Percentiles rank a stretch among this genome's conserved stretches.
Conservation (phyloP, 208 protist genomes). For the Trypanosoma theileri region DNA sequence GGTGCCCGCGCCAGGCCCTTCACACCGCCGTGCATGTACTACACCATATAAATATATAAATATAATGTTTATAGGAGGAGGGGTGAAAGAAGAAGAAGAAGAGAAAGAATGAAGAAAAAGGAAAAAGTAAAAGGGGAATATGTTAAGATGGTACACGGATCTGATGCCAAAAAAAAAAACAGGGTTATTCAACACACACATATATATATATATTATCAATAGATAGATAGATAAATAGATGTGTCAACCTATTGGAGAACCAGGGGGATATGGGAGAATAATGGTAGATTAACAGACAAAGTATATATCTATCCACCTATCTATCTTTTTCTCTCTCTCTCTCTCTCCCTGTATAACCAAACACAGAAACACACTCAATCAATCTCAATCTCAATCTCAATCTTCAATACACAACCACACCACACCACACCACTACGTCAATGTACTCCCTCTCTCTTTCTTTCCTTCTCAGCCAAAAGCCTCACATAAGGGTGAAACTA, state of each 20-base stretch:
- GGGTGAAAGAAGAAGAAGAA: not conserved
- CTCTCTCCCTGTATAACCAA: not conserved
- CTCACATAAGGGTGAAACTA: constrained; percentile 34
- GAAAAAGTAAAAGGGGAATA: not conserved
- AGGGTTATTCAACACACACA: not conserved
- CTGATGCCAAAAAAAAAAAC: constrained; percentile 6
- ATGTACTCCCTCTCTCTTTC: not conserved
- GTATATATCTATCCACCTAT: too few species aligned
- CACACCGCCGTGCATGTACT: too few species aligned
- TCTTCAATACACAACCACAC: too few species aligned
- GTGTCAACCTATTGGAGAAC: too few species aligned
- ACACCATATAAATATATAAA: not conserved
- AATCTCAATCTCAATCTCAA: too few species aligned
- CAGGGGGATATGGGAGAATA: too few species aligned
- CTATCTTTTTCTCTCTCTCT: too few species aligned
- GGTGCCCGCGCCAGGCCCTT: not conserved
- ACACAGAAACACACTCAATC: not conserved
- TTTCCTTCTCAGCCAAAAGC: not conserved
- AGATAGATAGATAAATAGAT: too few species aligned
- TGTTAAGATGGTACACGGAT: too few species aligned
- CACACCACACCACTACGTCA: too few species aligned
- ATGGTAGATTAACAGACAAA: not conserved
- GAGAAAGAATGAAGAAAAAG: constrained; percentile 6
- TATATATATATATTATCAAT: not conserved
- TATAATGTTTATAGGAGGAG: not conserved